Conservation (phyloP, 306 rosid species). For the Phaseolus lunatus region DNA sequence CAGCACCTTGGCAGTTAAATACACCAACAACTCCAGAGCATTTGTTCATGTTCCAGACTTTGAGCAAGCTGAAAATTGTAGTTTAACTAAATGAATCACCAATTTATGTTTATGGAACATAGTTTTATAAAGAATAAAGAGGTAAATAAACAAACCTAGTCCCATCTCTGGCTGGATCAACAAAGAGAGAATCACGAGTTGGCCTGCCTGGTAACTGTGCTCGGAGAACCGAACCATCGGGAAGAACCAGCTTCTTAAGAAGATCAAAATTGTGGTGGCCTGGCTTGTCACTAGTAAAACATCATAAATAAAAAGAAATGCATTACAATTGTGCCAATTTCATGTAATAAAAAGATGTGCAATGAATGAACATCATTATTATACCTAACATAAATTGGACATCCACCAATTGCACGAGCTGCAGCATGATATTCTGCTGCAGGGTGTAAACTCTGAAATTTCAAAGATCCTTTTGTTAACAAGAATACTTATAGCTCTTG, state of each 20-base stretch:
- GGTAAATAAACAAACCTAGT: constrained; percentile 60
- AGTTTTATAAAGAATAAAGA: background rate
- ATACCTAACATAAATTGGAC: constrained; percentile 96
- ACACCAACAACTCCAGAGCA: constrained; percentile 94
- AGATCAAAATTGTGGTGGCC: constrained; percentile 94
- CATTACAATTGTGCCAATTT: background rate
- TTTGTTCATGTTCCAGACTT: constrained; percentile 93
- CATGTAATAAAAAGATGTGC: background rate
- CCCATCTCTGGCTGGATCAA: constrained; percentile 93
- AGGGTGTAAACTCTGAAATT: constrained; percentile 81
- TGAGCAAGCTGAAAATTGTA: constrained; percentile 77
- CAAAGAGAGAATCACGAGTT: constrained; percentile 82
- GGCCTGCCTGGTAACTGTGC: constrained; percentile 94
- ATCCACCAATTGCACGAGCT: constrained; percentile 96
- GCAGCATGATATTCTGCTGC: constrained; percentile 97
- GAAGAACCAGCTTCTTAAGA: constrained; percentile 85
- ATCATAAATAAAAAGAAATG: constrained; percentile 3
- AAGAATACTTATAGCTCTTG: background rate
- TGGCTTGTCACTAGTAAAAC: constrained; percentile 79
- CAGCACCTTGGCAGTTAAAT: constrained; percentile 99
- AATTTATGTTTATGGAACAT: constrained; percentile 7
- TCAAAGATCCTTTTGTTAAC: constrained; percentile 30
- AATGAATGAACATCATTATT: background rate
- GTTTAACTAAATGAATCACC: constrained; percentile 12
- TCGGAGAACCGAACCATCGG: constrained; percentile 97